A percentile compares a stretch with the other conserved stretches of the same genome.
Conservation (phyloP, 2,329 filamentous ascomycete species). For the Trichoderma sp. region DNA sequence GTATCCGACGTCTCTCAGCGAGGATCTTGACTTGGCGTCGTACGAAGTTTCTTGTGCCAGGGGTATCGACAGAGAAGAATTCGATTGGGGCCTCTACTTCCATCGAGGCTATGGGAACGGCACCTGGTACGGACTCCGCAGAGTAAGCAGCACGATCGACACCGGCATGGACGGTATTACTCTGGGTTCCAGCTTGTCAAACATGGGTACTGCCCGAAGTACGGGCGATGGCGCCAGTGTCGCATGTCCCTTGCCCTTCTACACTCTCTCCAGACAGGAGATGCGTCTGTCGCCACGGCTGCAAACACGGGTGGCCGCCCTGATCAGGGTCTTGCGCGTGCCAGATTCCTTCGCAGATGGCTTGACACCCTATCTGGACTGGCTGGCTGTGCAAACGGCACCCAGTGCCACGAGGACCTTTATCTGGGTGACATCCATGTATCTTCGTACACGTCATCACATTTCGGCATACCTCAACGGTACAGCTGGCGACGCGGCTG, state of each 20-base stretch:
- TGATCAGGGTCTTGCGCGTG: conserved; percentile 30
- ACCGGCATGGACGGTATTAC: conserved; percentile 11
- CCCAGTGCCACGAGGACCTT: conserved; percentile 27
- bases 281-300: conserved; percentile 30
- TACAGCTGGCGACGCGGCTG: background rate
- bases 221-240: background rate
- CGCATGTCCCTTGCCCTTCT: conserved; percentile 17
- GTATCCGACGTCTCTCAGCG: conserved; percentile 3
- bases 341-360: conserved; percentile 22
- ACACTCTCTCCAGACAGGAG: conserved; percentile 23
- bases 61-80: conserved; percentile 29
- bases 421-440: conserved; percentile 32
- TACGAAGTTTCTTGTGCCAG: conserved; percentile 25
- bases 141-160: conserved; percentile 11
- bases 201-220: background rate
- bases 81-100: conserved; percentile 38
- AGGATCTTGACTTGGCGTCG: conserved; percentile 20
- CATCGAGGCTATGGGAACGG: conserved; percentile 29
- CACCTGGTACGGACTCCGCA: conserved; percentile 28
- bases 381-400: conserved; percentile 29
- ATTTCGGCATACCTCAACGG: conserved; percentile 11
- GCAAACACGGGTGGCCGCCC: conserved; percentile 30
- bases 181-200: background rate
- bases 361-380: conserved; percentile 33
- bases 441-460: conserved; percentile 29